Evolutionary conservation across 1,284 basidiomycete species (phyloP), one percentile per base, ranked within the genome.

Genomic region (Austroboletus niveus): DNA sequence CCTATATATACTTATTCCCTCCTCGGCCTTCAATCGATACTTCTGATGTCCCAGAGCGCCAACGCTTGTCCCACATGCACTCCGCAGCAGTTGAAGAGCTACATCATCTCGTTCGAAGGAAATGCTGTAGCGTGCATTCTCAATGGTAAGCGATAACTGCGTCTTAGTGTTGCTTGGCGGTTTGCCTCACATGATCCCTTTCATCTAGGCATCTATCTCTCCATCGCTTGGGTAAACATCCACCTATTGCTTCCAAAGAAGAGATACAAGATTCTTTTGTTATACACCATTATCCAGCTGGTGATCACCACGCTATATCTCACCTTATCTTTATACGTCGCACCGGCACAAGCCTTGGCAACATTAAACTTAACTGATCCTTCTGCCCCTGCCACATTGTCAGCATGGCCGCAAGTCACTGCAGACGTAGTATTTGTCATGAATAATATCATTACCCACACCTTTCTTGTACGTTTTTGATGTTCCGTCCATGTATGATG

Each of bases 371-470:
- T 24, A 24, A 24, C 22, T 4, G 22, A 24, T 4, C 22, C 22
- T 24, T 24, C 22, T 24, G 22, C 22, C 22, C 22, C 45, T 2
- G 6, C 53, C 35, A 49, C 51, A 1, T 22, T 64, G 3, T 62
- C 61, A 1, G 40, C 52, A 0, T 62, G 64, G 64, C 44, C 55
- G 4, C 14, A 34, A 6, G 35, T 66, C 36, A 10, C 61, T 3
- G 50, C 54, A 0, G n/a, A 50, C 27, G 17, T 15, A 7, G 27
- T 48, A 0, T 66, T 63, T n/a, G 39, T 59, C 8, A 15, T 65
- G 36, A 66, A 66, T 27, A 61, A 55, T 0, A 61, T 58, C 49
- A 8, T 47, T 1, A 65, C 60, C 0, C 62, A 63, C 6, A 62
- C 49, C 4, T 24, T 24, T 24, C 3, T 63, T 66, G 61, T 63